phyloP scores from a whole-genome alignment of 2,329 filamentous ascomycete genomes.

The Xylariaceae sp. region DNA sequence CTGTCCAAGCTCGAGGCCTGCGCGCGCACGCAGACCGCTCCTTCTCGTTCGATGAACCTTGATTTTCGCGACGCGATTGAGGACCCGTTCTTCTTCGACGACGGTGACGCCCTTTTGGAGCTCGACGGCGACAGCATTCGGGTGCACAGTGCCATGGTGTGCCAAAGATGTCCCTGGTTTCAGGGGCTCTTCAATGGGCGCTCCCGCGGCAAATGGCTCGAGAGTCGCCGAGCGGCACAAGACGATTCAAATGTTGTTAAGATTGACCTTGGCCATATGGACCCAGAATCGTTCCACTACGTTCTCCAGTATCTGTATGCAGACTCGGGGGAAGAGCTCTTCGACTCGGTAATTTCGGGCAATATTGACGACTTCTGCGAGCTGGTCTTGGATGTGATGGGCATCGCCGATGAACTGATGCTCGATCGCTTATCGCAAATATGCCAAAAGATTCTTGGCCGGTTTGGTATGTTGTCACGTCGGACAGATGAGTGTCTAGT shows the following conservation, averaged over 20 bases:
- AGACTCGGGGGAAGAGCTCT: slow-evolving; percentile 74
- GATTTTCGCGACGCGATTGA: slow-evolving; percentile 68
- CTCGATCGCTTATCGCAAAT: slow-evolving; percentile 83
- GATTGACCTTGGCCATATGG: slow-evolving; percentile 80
- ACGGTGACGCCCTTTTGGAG: slow-evolving; percentile 74
- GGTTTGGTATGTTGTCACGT: slow-evolving; percentile 44
- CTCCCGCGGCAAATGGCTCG: slow-evolving; percentile 78
- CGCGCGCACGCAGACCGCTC: slow-evolving; percentile 66
- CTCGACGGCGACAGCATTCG: slow-evolving; percentile 66
- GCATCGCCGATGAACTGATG: slow-evolving; percentile 90
- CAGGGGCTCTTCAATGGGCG: slow-evolving; percentile 84
- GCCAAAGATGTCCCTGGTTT: slow-evolving; percentile 87
- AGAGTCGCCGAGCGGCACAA: slow-evolving; percentile 53
- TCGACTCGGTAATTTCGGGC: slow-evolving; percentile 65
- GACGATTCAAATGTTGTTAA: slow-evolving; percentile 48
- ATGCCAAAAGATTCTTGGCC: slow-evolving; percentile 78
- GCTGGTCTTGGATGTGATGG: slow-evolving; percentile 84
- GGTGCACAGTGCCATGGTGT: slow-evolving; percentile 74
- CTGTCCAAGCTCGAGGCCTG: slow-evolving; percentile 69
- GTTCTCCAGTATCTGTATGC: slow-evolving; percentile 80
- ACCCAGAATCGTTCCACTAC: slow-evolving; percentile 65
- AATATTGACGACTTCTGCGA: slow-evolving; percentile 82
- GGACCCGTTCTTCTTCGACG: slow-evolving; percentile 67
- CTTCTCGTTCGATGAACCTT: slow-evolving; percentile 56
- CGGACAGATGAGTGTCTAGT: too few species aligned